Conservation (phyloP, 1,284 basidiomycete genomes). For the Mycosarcoma mackinlayi region DNA sequence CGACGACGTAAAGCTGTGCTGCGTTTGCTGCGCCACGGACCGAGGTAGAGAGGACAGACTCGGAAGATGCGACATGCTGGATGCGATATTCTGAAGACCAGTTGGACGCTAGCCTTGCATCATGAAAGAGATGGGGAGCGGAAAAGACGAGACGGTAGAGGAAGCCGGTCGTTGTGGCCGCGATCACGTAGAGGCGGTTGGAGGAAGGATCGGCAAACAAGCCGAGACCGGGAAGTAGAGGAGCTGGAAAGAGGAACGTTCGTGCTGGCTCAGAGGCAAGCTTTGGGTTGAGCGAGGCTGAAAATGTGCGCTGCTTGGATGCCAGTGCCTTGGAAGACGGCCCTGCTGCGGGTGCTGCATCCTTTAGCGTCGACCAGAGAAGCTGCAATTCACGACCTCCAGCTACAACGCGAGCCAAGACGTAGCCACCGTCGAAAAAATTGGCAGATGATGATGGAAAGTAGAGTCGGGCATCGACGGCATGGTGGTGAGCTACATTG, state of each 20-base stretch:
- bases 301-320: constrained; percentile 16
- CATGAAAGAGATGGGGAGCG: constrained; percentile 44
- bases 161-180: constrained; percentile 50
- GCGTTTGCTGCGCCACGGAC: constrained; percentile 31
- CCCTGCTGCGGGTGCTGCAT: constrained; percentile 9
- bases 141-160: constrained; percentile 54
- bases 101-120: constrained; percentile 19
- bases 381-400: constrained; percentile 52
- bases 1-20: constrained; percentile 48
- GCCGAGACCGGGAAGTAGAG: constrained; percentile 49
- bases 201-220: constrained; percentile 43
- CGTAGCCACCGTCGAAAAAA: constrained; percentile 33
- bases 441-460: constrained; percentile 26
- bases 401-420: constrained; percentile 48
- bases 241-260: constrained; percentile 55
- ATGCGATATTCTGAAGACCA: constrained; percentile 56
- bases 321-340: constrained; percentile 20
- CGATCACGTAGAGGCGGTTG: constrained; percentile 47
- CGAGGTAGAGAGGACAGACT: constrained; percentile 28
- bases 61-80: constrained; percentile 36
- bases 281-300: constrained; percentile 27
- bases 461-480: constrained; percentile 39
- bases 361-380: constrained; percentile 36
- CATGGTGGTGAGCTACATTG: constrained; percentile 35
- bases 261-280: constrained; percentile 29